Base-by-base conservation (phyloP, 2,329 filamentous ascomycete species). In the Diaporthe sp. region DNA sequence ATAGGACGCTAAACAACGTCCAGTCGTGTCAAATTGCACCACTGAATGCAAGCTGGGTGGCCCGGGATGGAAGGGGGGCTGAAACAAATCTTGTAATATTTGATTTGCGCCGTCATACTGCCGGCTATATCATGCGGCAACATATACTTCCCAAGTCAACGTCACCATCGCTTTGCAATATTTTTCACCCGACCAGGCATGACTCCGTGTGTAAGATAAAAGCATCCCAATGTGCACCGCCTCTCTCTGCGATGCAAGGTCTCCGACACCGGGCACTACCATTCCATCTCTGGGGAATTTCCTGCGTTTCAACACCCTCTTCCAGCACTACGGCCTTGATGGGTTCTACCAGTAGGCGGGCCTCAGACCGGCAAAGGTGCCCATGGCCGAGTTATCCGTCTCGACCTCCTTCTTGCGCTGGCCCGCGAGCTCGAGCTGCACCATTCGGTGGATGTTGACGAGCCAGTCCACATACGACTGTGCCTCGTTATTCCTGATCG, bases 401-500 rank as follows among this genome's bases (percentile, higher is more conserved):
- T 92, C 89, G 31, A 75, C 73, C 75, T 94, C 93, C 80, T 91
- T 93, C 84, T 94, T 94, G 76, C 93, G 88, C 81, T 95, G 93
- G 22, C 94, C 94, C 60, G 90, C 90, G 81, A 93, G 83, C 92
- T 99, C 97, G 78, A 98, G 88, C 83, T 98, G 96, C 78, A 99
- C 97, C 79, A 94, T 93, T 80, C 96, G 93, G 85, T 99, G 97
- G 77, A 98, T 90, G 84, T 98, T 94, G 75, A 99, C 97, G 81
- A 99, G 88, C 97, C 97, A 99, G 86, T 99, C 97, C 47, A 98
- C 97, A 85, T 98, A 99, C 82, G 94, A 98, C 86, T 98, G 96
- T 49, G 97, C 97, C 86, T 99, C 97, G 79, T 98, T 98, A 84
- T 98, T 98, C 71, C 71, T 73, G 2, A 31, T 63, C 25, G 47